Base-by-base conservation (phyloP, 2,329 filamentous ascomycete species). In the Aspergillus arachidicola region DNA sequence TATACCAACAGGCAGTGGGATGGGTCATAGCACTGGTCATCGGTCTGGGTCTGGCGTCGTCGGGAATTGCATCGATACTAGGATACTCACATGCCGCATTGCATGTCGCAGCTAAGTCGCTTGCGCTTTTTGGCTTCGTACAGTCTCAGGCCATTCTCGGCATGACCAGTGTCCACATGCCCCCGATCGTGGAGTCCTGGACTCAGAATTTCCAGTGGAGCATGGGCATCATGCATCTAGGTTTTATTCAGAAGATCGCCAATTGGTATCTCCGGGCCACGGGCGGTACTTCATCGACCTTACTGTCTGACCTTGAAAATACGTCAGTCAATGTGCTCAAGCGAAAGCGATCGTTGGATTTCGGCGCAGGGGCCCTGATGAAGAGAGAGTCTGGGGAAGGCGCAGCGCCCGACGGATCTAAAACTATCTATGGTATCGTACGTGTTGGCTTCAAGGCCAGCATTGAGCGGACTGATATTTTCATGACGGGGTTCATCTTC, bases 181-280 rank as follows among this genome's bases (percentile, higher is more conserved):
- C 94, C 7, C 94, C 94, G 0, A 91, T 97, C 64, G 94, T 96
- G 58, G 86, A 91, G 72, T 86, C 93, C 0, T 97, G 94, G 94
- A 97, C 93, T 2, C 94, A 97, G 81, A 94, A 97, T 79, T 97
- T 97, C 81, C 91, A 96, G 75, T 97, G 94, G 94, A 95, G 91
- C 73, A 95, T 97, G 92, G 94, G 94, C 69, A 93, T 97, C 72
- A 96, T 97, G 71, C 86, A 87, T 57, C 85, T 97, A 38, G 83
- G 83, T n/a, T 97, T 96, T 77, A 86, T 97, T 81, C 93, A 97
- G 81, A 84, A 83, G 54, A 91, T 97, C 73, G 91, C 92, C 64
- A 96, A 93, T 34, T 97, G 94, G 94, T 97, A 97, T 76, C 94
- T 97, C 80, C 91, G 94, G 64, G 87, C 94, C 5, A 98, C 94